Evolutionary conservation across 2,329 filamentous ascomycete genomes (phyloP).

Genomic region (Xylariales sp.): DNA sequence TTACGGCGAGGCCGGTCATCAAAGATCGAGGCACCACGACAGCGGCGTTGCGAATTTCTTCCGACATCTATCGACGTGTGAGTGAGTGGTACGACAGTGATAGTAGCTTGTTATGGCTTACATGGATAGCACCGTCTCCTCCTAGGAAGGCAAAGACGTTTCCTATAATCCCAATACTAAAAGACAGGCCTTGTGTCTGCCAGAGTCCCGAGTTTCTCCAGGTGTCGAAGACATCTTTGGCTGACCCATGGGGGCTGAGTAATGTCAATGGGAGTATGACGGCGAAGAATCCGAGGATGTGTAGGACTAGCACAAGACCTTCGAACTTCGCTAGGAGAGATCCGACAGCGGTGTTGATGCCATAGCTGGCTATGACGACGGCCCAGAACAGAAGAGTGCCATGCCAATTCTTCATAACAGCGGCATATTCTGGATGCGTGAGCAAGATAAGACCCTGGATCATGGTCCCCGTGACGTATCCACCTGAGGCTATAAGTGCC

Average conservation of each 20-base stretch:
- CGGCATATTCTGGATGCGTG: slow-evolving; percentile 38
- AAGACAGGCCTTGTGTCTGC: slow-evolving; percentile 43
- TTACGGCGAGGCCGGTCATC: slow-evolving; percentile 60
- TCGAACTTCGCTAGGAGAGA: slow-evolving; percentile 54
- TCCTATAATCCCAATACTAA: slow-evolving; percentile 36
- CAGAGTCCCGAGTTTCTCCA: slow-evolving; percentile 43
- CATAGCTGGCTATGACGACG: slow-evolving; percentile 56
- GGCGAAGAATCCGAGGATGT: slow-evolving; percentile 60
- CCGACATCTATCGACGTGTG: slow-evolving; percentile 52
- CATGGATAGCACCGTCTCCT: slow-evolving; percentile 40
- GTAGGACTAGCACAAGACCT: slow-evolving; percentile 55
- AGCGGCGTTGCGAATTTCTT: slow-evolving; percentile 61
- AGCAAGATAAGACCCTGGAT: slow-evolving; percentile 42
- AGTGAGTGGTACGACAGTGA: not conserved
- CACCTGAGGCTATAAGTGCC: slow-evolving; percentile 36
- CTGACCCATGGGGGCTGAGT: slow-evolving; percentile 45
- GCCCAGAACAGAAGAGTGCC: slow-evolving; percentile 48
- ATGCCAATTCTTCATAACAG: slow-evolving; percentile 39
- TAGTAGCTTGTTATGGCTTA: slow-evolving; percentile 19
- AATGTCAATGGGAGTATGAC: slow-evolving; percentile 53
- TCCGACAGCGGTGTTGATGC: slow-evolving; percentile 51
- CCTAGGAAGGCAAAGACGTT: slow-evolving; percentile 41
- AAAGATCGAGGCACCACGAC: slow-evolving; percentile 63
- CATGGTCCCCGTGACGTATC: slow-evolving; percentile 37
- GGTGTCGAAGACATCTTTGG: slow-evolving; percentile 48